Conservation (phyloP, 257 asterid species). For the Petunia secreta region DNA sequence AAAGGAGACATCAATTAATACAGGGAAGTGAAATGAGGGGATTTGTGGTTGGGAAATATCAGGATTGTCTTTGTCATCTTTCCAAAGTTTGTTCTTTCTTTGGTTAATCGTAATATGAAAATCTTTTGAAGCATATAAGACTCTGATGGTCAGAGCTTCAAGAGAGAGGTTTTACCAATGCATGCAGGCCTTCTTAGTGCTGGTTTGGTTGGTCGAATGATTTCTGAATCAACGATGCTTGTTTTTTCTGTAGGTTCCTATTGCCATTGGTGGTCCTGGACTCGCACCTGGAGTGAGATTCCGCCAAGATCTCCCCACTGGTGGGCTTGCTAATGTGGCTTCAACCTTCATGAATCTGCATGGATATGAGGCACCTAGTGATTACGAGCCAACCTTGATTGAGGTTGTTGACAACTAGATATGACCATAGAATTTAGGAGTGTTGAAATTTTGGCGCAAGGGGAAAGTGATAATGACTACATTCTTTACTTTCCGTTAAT, state of each 20-base stretch:
- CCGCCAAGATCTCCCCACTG: conserved; percentile 77
- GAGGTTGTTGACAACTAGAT: conserved; percentile 74
- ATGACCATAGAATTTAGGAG: background rate
- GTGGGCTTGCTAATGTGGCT: conserved; percentile 95
- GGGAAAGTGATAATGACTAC: conserved; percentile 4
- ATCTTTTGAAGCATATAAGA: background rate
- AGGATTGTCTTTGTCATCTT: background rate
- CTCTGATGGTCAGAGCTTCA: background rate
- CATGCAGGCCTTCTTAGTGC: background rate
- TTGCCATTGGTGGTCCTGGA: conserved; percentile 98
- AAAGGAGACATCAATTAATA: background rate
- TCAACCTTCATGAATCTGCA: conserved; percentile 93
- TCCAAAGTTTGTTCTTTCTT: background rate
- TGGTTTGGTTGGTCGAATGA: background rate
- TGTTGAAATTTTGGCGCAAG: conserved; percentile 22
- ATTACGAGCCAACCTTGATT: conserved; percentile 88
- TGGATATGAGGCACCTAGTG: conserved; percentile 81
- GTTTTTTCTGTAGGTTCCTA: conserved; percentile 62
- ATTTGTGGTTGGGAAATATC: background rate
- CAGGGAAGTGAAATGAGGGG: background rate
- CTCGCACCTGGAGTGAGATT: conserved; percentile 70
- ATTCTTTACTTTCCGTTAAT: background rate
- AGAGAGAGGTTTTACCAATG: background rate
- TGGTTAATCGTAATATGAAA: background rate
- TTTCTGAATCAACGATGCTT: background rate